Percentiles rank a stretch among this genome's conserved stretches.
Evolutionary conservation across 1,284 basidiomycete genomes (phyloP).

Genomic region (Trichosporon faecale): DNA sequence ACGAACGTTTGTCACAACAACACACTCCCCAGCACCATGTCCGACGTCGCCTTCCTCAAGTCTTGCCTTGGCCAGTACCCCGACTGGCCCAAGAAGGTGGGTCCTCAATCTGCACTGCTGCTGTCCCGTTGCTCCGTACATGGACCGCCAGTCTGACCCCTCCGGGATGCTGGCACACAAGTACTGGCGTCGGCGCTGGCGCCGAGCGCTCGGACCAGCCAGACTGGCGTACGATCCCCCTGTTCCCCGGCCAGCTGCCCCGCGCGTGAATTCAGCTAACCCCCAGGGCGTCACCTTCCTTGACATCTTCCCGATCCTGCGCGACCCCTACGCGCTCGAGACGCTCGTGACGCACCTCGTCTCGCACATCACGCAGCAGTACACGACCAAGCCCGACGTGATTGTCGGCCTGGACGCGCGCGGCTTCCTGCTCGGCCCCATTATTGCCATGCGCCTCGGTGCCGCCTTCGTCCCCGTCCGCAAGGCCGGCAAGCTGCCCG

Average conservation of each 20-base stretch:
- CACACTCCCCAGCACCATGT: constrained; percentile 56
- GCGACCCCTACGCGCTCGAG: constrained; percentile 79
- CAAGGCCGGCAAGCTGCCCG: constrained; percentile 92
- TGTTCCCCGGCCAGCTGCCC: too few relatives aligned
- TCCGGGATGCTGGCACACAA: too few relatives aligned
- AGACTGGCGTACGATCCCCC: too few relatives aligned
- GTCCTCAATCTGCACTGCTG: constrained; percentile 13
- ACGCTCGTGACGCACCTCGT: constrained; percentile 86
- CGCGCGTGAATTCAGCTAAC: too few relatives aligned
- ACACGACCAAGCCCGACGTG: constrained; percentile 73
- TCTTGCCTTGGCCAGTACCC: constrained; percentile 66
- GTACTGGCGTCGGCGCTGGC: too few relatives aligned
- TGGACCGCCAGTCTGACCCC: not conserved
- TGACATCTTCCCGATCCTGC: constrained; percentile 87
- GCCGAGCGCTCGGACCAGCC: too few relatives aligned
- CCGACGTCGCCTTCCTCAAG: constrained; percentile 71
- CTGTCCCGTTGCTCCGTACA: not conserved
- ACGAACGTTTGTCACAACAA: not conserved
- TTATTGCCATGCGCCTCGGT: constrained; percentile 84
- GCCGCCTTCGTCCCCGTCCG: constrained; percentile 96
- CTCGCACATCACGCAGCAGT: constrained; percentile 71
- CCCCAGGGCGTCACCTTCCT: constrained; percentile 55
- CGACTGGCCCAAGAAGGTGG: constrained; percentile 84
- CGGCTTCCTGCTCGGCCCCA: constrained; percentile 92
- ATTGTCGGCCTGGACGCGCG: constrained; percentile 94